Conservation (phyloP, 2,329 filamentous ascomycete genomes). For the Ceratocystis colombiana region DNA sequence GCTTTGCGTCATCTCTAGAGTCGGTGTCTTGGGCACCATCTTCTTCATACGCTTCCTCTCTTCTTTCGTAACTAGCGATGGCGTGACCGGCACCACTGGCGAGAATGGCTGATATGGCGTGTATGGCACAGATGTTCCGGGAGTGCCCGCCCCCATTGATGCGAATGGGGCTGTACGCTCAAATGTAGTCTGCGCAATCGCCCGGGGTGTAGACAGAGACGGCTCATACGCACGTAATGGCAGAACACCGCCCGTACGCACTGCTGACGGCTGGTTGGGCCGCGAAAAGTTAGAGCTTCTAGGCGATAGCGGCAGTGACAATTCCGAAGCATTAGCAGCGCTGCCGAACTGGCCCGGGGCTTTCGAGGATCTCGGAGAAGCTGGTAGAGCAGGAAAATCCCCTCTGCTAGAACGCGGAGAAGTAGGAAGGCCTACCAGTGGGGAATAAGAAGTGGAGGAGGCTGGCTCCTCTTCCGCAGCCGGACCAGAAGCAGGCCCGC, state of each 20-base stretch:
- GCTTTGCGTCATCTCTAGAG: slow-evolving; percentile 51
- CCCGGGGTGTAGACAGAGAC: slow-evolving; percentile 42
- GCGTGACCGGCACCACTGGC: slow-evolving; percentile 64
- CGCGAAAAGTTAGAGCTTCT: slow-evolving; percentile 42
- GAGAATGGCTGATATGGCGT: slow-evolving; percentile 71
- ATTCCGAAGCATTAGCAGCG: not conserved
- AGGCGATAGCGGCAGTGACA: slow-evolving; percentile 41
- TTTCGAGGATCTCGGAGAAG: slow-evolving; percentile 22
- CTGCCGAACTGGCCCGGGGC: slow-evolving; percentile 5
- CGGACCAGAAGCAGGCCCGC: not conserved
- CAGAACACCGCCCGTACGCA: slow-evolving; percentile 47
- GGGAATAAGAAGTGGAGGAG: slow-evolving; percentile 38
- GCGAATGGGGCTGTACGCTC: slow-evolving; percentile 47
- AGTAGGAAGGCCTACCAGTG: slow-evolving; percentile 40
- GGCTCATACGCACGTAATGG: slow-evolving; percentile 54
- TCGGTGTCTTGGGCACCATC: slow-evolving; percentile 53
- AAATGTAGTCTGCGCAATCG: slow-evolving; percentile 48
- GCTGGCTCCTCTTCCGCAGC: slow-evolving; percentile 34
- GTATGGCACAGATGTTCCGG: slow-evolving; percentile 57
- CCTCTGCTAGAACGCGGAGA: slow-evolving; percentile 32
- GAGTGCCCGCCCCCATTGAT: slow-evolving; percentile 50
- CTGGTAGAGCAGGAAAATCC: slow-evolving; percentile 31
- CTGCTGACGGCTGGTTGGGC: slow-evolving; percentile 43
- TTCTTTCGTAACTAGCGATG: slow-evolving; percentile 59
- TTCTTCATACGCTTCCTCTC: slow-evolving; percentile 61